A percentile compares a stretch with the other conserved stretches of the same genome.
These are phyloP conservation scores for Venturia effusa DNA, from an alignment of 2,329 filamentous ascomycete genomes.

Conservation along the genomic window DNA sequence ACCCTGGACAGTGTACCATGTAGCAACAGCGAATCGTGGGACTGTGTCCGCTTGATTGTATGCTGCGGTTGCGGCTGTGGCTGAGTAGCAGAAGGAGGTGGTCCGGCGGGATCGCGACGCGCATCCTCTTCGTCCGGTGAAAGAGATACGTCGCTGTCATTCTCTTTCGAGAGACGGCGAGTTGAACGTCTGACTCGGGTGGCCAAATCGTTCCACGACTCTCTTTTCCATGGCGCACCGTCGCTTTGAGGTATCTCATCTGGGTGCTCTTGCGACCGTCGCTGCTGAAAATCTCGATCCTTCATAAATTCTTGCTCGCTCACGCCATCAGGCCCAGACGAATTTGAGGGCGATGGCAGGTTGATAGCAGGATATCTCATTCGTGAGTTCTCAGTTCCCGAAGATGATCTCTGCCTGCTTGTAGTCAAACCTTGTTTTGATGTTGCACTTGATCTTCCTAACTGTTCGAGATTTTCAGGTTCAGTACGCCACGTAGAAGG, in stretches of 20 bases:
- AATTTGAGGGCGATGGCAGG: neutral
- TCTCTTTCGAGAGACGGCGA: neutral
- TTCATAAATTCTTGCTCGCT: neutral
- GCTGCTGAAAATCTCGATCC: neutral
- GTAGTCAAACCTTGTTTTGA: slow-evolving; percentile 27
- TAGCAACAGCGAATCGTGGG: slow-evolving; percentile 65
- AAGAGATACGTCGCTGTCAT: slow-evolving; percentile 5
- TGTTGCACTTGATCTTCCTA: slow-evolving; percentile 24
- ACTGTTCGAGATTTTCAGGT: slow-evolving; percentile 25
- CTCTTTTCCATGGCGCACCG: neutral
- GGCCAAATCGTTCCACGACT: neutral
- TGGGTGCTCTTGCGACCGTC: neutral
- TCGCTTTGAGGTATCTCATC: neutral
- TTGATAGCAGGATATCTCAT: slow-evolving; percentile 12
- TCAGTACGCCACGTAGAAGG: slow-evolving; percentile 37
- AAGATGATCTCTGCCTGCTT: slow-evolving; percentile 26
- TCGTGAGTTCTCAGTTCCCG: slow-evolving; percentile 25
- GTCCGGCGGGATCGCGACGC: neutral
- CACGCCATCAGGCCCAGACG: neutral
- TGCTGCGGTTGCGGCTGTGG: neutral
- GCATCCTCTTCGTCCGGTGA: neutral
- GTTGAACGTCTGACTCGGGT: neutral
- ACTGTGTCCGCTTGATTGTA: slow-evolving; percentile 42
- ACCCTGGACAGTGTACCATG: slow-evolving; percentile 65
- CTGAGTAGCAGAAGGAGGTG: neutral